Conservation (phyloP, 2,329 filamentous ascomycete genomes). For the Fusarium stilboides region DNA sequence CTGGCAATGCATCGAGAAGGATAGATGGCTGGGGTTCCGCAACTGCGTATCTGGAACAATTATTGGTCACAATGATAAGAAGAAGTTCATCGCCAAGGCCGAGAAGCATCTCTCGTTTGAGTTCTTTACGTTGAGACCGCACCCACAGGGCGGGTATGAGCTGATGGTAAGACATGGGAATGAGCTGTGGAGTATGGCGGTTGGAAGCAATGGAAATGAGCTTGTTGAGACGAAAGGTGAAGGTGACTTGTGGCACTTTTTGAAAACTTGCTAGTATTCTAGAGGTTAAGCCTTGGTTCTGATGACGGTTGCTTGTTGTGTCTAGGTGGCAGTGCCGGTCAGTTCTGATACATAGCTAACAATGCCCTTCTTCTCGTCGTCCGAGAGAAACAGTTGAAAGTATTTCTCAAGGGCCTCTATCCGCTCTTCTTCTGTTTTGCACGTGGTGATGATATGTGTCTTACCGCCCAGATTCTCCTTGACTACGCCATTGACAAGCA, state of each 20-base stretch:
- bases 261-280: slow-evolving; percentile 24
- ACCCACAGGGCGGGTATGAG: slow-evolving; percentile 53
- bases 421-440: slow-evolving; percentile 65
- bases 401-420: slow-evolving; percentile 62
- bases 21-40: slow-evolving; percentile 58
- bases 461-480: slow-evolving; percentile 46
- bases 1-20: slow-evolving; percentile 57
- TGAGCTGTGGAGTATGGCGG: slow-evolving; percentile 51
- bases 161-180: slow-evolving; percentile 50
- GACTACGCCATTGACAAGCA: slow-evolving; percentile 44
- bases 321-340: not conserved
- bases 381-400: slow-evolving; percentile 63
- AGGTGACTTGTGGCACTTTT: slow-evolving; percentile 54
- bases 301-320: not conserved
- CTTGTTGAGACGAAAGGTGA: slow-evolving; percentile 47
- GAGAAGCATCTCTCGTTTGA: slow-evolving; percentile 49
- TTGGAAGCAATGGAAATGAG: slow-evolving; percentile 40
- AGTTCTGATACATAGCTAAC: slow-evolving; percentile 25
- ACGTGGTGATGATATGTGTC: slow-evolving; percentile 30
- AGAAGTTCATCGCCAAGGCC: slow-evolving; percentile 44
- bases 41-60: slow-evolving; percentile 54
- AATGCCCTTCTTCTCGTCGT: slow-evolving; percentile 42
- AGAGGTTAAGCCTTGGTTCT: not conserved
- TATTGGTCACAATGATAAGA: slow-evolving; percentile 53
- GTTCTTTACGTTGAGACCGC: slow-evolving; percentile 50